phyloP scores from a whole-genome alignment of 495 filamentous ascomycete species.

The Penicillium turbatum region DNA sequence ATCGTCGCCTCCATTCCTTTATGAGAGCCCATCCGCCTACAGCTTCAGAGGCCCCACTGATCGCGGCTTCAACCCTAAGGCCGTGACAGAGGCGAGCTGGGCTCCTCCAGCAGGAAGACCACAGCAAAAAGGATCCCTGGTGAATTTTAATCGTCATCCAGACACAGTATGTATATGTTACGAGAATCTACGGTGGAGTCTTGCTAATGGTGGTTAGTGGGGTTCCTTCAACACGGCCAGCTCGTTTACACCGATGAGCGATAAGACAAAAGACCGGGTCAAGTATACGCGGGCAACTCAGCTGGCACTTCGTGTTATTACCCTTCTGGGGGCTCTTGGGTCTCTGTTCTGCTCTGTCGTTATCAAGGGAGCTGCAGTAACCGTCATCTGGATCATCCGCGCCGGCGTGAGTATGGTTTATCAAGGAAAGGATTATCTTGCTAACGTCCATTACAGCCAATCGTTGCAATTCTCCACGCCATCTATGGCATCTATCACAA shows the following conservation, averaged over 20 bases:
- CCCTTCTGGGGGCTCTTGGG: conserved; percentile 64
- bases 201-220: conserved; percentile 19
- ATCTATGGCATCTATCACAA: conserved; percentile 78
- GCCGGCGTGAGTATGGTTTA: conserved; percentile 58
- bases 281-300: conserved; percentile 61
- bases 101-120: conserved; percentile 49
- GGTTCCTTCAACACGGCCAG: conserved; percentile 47
- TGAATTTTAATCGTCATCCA: conserved; percentile 76
- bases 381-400: conserved; percentile 69
- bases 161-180: conserved; percentile 57
- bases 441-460: conserved; percentile 49
- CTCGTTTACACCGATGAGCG: conserved; percentile 61
- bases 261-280: conserved; percentile 62
- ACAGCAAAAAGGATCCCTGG: conserved; percentile 68
- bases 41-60: conserved; percentile 50
- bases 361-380: conserved; percentile 56
- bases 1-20: conserved; percentile 69
- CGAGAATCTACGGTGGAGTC: conserved; percentile 10
- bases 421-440: not conserved
- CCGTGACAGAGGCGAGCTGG: conserved; percentile 69
- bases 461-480: conserved; percentile 62
- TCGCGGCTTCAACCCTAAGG: conserved; percentile 73
- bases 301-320: conserved; percentile 57
- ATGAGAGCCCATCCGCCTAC: conserved; percentile 52
- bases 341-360: conserved; percentile 69